Base-by-base conservation (phyloP, 768 basidiomycete genomes). In the Pleurotus citrinopileatus region DNA sequence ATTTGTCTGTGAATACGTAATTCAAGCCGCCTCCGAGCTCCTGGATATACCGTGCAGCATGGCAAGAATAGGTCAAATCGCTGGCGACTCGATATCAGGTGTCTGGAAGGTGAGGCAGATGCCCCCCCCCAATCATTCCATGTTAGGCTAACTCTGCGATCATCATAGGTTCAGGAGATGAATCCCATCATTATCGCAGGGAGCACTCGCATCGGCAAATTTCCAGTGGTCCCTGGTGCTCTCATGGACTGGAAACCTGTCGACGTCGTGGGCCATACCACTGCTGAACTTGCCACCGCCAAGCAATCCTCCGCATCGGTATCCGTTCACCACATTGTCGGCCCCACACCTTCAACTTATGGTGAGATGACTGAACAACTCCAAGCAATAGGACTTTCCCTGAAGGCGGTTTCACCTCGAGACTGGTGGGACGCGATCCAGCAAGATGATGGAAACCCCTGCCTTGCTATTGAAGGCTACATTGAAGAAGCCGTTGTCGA, bases 101-200 rank as follows among this genome's bases (percentile, higher is more conserved):
- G 55, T 50, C 13, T 57, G 57, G 57, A 57, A 57, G 57, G 57
- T 57, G 19, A 47, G 28, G n/a, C n/a, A 19, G 7, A 15, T 19
- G 7, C 9, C 19, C 12, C 19, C 29, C 13, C 23, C 20, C 12
- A 7, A 17, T 42, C n/a, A n/a, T 19, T 40, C 26, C 5, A 8
- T 4, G 9, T 8, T 37, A 20, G 47, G 28, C 52, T 57, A 10
- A 52, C 23, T 36, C 19, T 17, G 5, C 36, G 6, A 32, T 32
- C 17, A 15, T 19, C 7, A 38, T 22, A 57, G 57, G 26, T 53
- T 13, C 54, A 54, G n/a, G 57, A 57, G 42, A 57, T 57, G 57
- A 46, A 57, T 28, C 57, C 57, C 7, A 55, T 55, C 45, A 55
- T 57, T n/a, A 57, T 57, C 34, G 53, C 57, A 13, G 57, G 57